These are phyloP conservation scores for Arachis stenosperma DNA, from an alignment of 306 rosid species.

Conservation along the genomic window DNA sequence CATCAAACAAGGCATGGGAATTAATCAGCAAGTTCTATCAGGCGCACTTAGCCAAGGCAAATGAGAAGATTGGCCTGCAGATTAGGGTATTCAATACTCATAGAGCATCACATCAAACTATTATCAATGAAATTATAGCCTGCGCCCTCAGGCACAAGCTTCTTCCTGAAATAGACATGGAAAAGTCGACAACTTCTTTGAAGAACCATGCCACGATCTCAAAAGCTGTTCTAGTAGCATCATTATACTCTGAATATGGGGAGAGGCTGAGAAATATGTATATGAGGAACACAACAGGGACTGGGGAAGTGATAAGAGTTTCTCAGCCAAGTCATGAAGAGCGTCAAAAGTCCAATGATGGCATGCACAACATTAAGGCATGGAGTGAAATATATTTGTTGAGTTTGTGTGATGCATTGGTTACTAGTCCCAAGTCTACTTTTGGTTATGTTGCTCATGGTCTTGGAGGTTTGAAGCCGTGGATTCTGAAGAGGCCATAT, in stretches of 20 bases:
- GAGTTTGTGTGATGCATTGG: slow-evolving; percentile 69
- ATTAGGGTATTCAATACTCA: slow-evolving; percentile 53
- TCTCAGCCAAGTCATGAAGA: slow-evolving; percentile 84
- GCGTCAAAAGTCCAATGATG: slow-evolving; percentile 62
- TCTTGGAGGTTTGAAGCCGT: slow-evolving; percentile 81
- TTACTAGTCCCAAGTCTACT: slow-evolving; percentile 80
- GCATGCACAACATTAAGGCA: slow-evolving; percentile 69
- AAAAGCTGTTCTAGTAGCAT: slow-evolving; percentile 70
- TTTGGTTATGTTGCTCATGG: slow-evolving; percentile 85
- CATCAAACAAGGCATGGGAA: slow-evolving; percentile 59
- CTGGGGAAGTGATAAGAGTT: slow-evolving; percentile 55
- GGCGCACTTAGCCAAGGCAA: slow-evolving; percentile 42
- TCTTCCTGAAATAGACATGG: slow-evolving; percentile 54
- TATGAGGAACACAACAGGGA: slow-evolving; percentile 50
- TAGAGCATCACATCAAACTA: slow-evolving; percentile 51
- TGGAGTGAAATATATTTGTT: slow-evolving; percentile 74
- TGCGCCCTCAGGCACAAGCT: slow-evolving; percentile 62
- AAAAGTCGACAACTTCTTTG: slow-evolving; percentile 22
- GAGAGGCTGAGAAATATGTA: slow-evolving; percentile 63
- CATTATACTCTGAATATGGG: slow-evolving; percentile 63
- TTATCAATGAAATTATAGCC: slow-evolving; percentile 63
- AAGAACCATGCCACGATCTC: slow-evolving; percentile 50
- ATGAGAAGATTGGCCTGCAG: slow-evolving; percentile 54
- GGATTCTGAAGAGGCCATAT: slow-evolving; percentile 69
- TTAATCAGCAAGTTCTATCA: slow-evolving; percentile 47